Percentiles rank a stretch among this genome's conserved stretches.
Conservation (phyloP, 2,329 filamentous ascomycete species). For the Fusarium sp. region DNA sequence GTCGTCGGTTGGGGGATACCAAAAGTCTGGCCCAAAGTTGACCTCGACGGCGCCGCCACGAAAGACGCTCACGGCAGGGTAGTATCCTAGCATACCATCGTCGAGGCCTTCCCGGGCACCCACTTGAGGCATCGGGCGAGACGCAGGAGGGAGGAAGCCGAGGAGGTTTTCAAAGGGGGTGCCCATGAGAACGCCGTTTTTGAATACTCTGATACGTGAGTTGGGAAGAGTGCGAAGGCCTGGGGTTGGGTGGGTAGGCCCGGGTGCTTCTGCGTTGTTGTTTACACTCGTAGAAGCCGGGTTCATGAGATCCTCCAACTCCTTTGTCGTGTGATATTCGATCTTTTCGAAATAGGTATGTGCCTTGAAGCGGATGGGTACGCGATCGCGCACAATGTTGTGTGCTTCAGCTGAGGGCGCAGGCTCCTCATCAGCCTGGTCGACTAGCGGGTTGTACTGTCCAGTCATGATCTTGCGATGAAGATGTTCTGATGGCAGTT, state of each 20-base stretch:
- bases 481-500: slow-evolving; percentile 84
- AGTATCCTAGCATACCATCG: slow-evolving; percentile 95
- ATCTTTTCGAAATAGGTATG: slow-evolving; percentile 95
- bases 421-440: slow-evolving; percentile 71
- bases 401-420: slow-evolving; percentile 67
- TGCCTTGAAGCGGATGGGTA: slow-evolving; percentile 93
- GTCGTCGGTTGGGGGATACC: slow-evolving; percentile 79
- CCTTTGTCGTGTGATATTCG: slow-evolving; percentile 88
- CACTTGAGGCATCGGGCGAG: slow-evolving; percentile 75
- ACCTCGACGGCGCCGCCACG: slow-evolving; percentile 90
- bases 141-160: slow-evolving; percentile 91
- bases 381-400: slow-evolving; percentile 94
- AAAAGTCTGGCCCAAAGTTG: slow-evolving; percentile 95
- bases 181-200: slow-evolving; percentile 89
- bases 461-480: slow-evolving; percentile 91
- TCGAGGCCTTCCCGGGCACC: slow-evolving; percentile 89
- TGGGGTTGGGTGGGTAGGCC: slow-evolving; percentile 77
- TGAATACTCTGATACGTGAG: slow-evolving; percentile 89
- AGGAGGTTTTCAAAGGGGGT: slow-evolving; percentile 89
- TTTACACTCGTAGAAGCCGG: slow-evolving; percentile 64
- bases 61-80: slow-evolving; percentile 92
- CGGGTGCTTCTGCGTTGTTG: slow-evolving; percentile 69
- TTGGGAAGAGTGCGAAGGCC: slow-evolving; percentile 88
- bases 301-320: slow-evolving; percentile 87
- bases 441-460: slow-evolving; percentile 87